phyloP scores from a whole-genome alignment of 495 filamentous ascomycete genomes.

The Neurospora hispaniola region DNA sequence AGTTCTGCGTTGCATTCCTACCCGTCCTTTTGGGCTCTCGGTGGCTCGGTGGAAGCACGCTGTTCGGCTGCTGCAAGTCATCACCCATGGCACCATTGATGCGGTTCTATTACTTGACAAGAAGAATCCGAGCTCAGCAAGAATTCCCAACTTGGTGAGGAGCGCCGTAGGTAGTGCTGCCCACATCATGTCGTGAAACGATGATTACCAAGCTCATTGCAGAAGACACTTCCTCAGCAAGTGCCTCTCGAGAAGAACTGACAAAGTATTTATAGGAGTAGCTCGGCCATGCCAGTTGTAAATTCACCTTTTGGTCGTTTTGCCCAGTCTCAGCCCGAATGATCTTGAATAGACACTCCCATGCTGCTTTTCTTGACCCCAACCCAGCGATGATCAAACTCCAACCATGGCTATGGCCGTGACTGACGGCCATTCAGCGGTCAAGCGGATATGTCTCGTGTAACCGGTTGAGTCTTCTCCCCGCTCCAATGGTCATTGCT shows the following conservation, averaged over 20 bases:
- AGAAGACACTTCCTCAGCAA: neutral
- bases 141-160: neutral
- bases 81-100: neutral
- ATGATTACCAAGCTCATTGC: neutral
- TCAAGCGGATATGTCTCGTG: neutral
- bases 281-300: neutral
- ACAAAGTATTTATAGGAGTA: neutral
- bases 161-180: neutral
- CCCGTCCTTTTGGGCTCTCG: neutral
- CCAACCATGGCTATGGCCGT: neutral
- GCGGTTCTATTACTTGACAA: neutral
- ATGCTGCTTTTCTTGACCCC: neutral
- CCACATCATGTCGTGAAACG: neutral
- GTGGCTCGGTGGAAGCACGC: neutral
- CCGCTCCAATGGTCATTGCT: neutral
- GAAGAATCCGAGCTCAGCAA: neutral
- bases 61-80: neutral
- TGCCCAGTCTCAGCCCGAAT: neutral
- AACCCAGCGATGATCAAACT: neutral
- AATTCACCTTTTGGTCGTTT: neutral
- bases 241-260: neutral
- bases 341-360: neutral
- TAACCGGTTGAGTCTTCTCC: neutral
- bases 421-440: neutral
- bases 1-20: neutral